Conservation (phyloP, 768 basidiomycete species). For the Amylocystis lapponica region DNA sequence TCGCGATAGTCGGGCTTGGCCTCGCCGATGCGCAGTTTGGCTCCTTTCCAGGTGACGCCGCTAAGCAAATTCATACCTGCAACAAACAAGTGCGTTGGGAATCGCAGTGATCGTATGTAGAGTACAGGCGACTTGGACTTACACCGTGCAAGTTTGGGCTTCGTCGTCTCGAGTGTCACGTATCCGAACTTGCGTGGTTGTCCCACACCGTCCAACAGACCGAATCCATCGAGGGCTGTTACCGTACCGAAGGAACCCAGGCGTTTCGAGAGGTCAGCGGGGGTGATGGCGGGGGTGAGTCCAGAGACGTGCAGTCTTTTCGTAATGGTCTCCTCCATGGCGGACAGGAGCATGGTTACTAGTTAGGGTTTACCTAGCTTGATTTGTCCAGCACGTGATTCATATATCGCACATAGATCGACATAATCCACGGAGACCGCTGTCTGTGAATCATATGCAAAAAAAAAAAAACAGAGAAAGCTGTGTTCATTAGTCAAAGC, state of each 20-base stretch:
- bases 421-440: no score
- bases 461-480: no score
- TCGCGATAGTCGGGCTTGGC: slow-evolving; percentile 72
- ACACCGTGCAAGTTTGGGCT: slow-evolving; percentile 62
- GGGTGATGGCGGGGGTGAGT: slow-evolving; percentile 58
- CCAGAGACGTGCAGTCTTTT: slow-evolving; percentile 75
- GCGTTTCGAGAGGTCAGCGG: slow-evolving; percentile 49
- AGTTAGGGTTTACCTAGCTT: no score
- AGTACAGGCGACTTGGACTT: no score
- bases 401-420: no score
- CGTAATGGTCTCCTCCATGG: slow-evolving; percentile 27
- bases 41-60: slow-evolving; percentile 85
- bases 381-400: no score
- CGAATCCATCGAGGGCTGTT: slow-evolving; percentile 65
- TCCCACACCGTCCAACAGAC: slow-evolving; percentile 55
- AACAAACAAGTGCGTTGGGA: neutral
- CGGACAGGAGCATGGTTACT: neutral
- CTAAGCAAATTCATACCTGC: slow-evolving; percentile 70
- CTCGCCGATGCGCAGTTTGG: slow-evolving; percentile 76
- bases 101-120: no score
- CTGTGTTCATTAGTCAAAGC: no score
- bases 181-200: slow-evolving; percentile 68
- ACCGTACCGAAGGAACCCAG: slow-evolving; percentile 66
- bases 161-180: slow-evolving; percentile 63
- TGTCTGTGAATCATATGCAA: no score